phyloP scores from a whole-genome alignment of 2,329 filamentous ascomycete genomes.

The Harringtonia lauricola region DNA sequence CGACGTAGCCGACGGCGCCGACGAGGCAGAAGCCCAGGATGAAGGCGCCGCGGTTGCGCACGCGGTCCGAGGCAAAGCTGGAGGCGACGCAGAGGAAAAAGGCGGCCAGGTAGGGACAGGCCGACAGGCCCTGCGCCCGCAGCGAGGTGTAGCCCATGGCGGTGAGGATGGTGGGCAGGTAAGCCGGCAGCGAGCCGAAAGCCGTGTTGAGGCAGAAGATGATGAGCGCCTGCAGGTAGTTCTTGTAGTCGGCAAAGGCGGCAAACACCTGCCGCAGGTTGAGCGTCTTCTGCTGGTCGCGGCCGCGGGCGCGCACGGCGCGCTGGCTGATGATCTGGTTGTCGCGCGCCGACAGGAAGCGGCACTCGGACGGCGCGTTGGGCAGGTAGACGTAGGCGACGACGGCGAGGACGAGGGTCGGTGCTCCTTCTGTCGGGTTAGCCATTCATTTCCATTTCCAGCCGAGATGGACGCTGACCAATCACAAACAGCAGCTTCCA shows the following conservation, averaged over 20 bases:
- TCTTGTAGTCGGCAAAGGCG: slow-evolving; percentile 35
- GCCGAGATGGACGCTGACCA: too few species aligned
- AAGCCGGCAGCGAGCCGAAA: slow-evolving; percentile 39
- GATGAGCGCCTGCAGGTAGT: slow-evolving; percentile 32
- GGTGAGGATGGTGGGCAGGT: slow-evolving; percentile 50
- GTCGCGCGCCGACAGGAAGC: slow-evolving; percentile 47
- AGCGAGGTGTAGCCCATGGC: slow-evolving; percentile 59
- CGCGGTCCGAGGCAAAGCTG: slow-evolving; percentile 52
- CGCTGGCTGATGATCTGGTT: too few species aligned
- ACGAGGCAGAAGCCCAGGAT: slow-evolving; percentile 44
- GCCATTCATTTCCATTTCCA: too few species aligned
- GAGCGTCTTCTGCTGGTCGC: slow-evolving; percentile 42
- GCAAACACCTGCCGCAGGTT: slow-evolving; percentile 33
- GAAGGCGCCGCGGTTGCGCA: slow-evolving; percentile 51
- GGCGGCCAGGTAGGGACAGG: slow-evolving; percentile 58
- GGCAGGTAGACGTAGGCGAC: slow-evolving; percentile 43
- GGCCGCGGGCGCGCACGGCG: slow-evolving; percentile 40
- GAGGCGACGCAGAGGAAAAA: slow-evolving; percentile 51
- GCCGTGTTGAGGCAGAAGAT: slow-evolving; percentile 27
- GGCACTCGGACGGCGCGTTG: slow-evolving; percentile 38
- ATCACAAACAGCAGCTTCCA: slow-evolving; percentile 58
- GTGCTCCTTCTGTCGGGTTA: too few species aligned
- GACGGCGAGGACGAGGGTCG: slow-evolving; percentile 42
- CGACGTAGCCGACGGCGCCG: slow-evolving; percentile 51
- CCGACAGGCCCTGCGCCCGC: slow-evolving; percentile 59